phyloP scores from a whole-genome alignment of 2,329 filamentous ascomycete genomes.

The Arthrocladium fulminans region DNA sequence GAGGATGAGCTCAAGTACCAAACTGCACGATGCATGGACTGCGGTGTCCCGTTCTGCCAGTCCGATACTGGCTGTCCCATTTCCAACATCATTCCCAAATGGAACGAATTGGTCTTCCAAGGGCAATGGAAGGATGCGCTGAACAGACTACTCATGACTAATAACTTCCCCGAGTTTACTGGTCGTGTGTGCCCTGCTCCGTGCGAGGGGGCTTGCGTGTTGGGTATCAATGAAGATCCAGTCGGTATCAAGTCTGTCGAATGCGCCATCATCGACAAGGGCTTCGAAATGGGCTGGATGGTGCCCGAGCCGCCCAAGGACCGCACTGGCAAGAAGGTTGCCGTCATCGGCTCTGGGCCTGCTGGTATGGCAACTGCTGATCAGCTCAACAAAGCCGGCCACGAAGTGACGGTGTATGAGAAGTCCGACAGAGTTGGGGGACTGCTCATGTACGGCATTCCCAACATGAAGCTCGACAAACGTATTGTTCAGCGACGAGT shows the following conservation, averaged over 20 bases:
- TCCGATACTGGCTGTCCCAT: conserved; percentile 94
- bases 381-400: conserved; percentile 87
- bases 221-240: conserved; percentile 93
- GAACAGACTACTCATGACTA: conserved; percentile 86
- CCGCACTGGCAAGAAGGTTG: conserved; percentile 80
- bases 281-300: conserved; percentile 99
- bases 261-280: conserved; percentile 93
- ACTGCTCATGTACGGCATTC: conserved; percentile 95
- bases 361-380: conserved; percentile 84
- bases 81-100: conserved; percentile 95
- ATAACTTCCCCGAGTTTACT: conserved; percentile 98
- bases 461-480: conserved; percentile 99
- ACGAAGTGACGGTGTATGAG: conserved; percentile 84
- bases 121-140: conserved; percentile 85
- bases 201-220: conserved; percentile 90
- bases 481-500: conserved; percentile 90
- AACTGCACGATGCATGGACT: conserved; percentile 96
- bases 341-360: conserved; percentile 84
- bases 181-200: conserved; percentile 93
- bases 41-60: conserved; percentile 95
- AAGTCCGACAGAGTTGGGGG: conserved; percentile 83
- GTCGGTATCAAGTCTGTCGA: conserved; percentile 98
- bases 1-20: conserved; percentile 97
- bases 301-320: conserved; percentile 66
- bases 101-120: conserved; percentile 73